Evolutionary conservation across 164 flowering plant genomes (phyloP), one percentile per base, ranked within the genome.

Genomic region (Vitis rotundifolia): DNA sequence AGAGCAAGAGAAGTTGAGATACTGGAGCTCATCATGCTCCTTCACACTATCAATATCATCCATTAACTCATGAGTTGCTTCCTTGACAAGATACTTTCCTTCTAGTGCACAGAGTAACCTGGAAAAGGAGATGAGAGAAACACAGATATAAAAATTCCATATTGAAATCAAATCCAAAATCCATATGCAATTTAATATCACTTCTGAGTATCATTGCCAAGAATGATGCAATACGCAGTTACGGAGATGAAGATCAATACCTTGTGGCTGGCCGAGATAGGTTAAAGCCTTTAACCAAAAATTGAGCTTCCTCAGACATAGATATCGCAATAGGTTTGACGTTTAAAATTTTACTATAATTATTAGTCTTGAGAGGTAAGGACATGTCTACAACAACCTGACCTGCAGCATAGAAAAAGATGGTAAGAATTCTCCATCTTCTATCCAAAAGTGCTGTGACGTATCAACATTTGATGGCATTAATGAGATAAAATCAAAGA

Each of bases 281-380:
- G 57, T 86, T 85, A 51, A 68, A 67, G 61, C 92, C 92, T 77
- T 75, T 83, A 44, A 88, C 77, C 47, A 65, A 18, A 68, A 88
- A 86, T 48, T 76, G 75, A 66, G 79, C 81, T 64, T 61, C 74
- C 60, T 79, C 81, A 37, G 83, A 76, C 53, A 80, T 68, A 52
- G 89, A 55, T 15, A 84, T 71, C 3, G 92, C 92, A 75, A 88
- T 80, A 3, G 92, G 92, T 55, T 67, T 82, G 53, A 88, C 68
- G 59, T 84, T 76, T 66, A 73, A 57, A 15, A 88, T 85, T 52
- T 71, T 68, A 58, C 85, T 69, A 44, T 71, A 70, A 19, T 59
- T 66, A 64, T 69, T 50, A 61, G 77, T 80, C 65, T 62, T 73
- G 50, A 66, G 65, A 61, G 86, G 80, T 47, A 88, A 78, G 14